Conservation (phyloP, 2,329 filamentous ascomycete species). For the Ilyonectria destructans region DNA sequence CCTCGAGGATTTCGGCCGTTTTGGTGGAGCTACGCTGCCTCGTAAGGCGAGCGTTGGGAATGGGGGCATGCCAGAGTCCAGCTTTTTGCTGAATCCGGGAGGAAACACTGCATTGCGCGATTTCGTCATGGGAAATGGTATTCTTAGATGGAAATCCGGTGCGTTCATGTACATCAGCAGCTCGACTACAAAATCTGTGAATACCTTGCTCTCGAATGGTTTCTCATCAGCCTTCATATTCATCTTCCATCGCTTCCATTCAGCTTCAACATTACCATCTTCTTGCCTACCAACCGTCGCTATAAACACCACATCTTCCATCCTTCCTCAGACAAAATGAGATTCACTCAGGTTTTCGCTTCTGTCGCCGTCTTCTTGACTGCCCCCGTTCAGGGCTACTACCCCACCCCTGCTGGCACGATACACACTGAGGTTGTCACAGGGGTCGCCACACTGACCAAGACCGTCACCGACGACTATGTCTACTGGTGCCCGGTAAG, state of each 20-base stretch:
- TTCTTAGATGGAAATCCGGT: not conserved
- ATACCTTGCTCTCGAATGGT: not conserved
- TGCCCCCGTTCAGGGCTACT: constrained; percentile 11
- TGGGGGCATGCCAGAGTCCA: not conserved
- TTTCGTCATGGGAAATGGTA: not conserved
- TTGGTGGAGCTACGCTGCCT: not conserved
- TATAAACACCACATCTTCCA: not conserved
- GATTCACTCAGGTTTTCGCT: constrained; percentile 4
- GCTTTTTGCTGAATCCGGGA: not conserved
- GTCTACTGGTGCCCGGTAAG: constrained; percentile 63
- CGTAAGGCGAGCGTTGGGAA: not conserved
- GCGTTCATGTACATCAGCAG: not conserved
- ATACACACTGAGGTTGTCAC: constrained; percentile 12
- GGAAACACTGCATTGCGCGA: not conserved
- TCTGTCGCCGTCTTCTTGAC: constrained; percentile 22
- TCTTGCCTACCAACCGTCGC: constrained; percentile 2
- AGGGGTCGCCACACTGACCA: constrained; percentile 50
- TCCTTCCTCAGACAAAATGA: constrained; percentile 17
- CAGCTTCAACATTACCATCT: not conserved
- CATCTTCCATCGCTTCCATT: not conserved
- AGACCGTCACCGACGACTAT: constrained; percentile 57
- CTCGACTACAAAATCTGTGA: constrained; percentile 8
- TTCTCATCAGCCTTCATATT: not conserved
- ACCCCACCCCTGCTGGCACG: not conserved
- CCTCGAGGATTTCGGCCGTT: not conserved